Evolutionary conservation across 2,329 filamentous ascomycete species (phyloP), one percentile per base, ranked within the genome.

Genomic region (Fusarium sp.): DNA sequence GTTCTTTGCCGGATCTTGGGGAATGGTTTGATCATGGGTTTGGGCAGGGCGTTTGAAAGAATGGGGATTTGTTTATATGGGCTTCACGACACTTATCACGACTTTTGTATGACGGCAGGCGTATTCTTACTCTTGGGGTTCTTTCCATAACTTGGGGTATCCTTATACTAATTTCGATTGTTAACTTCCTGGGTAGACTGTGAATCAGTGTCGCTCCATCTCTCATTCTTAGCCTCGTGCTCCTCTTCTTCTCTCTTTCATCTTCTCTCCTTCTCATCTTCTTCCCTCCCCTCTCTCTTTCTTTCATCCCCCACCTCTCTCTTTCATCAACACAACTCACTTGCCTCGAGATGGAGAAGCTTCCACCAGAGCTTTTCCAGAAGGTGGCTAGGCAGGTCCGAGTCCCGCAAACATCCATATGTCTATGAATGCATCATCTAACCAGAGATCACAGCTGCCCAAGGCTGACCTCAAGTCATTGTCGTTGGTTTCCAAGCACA

Each of bases 11-110:
- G 15, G 63, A 71, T 15, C 38, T 72, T 17, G 65, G 68, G 27
- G 63, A 74, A 10, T 77, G 68, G 58, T 68, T 72, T 20, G 69
- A 67, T 50, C 47, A 64, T 52, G 70, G 57, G 9, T 65, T 71
- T 63, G 40, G 37, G 20, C 63, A 65, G 38, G 50, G 50, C 50
- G 17, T 54, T 32, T 54, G 11, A 54, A 5, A 10, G 3, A 30
- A 5, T 10, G 22, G 43, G 22, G 12, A 3, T 45, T 47, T 47
- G 43, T 47, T 47, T 45, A 45, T 17, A 10, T 47, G 43, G 43
- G 22, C 22, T 50, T 50, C 2, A 27, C 22, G 45, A 50, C 22
- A 1, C 6, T 27, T 47, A 47, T 47, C 43, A 47, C 43, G 43
- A 30, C 11, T 20, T 32, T 2, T 52, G 20, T 20, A 30, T 33